Evolutionary conservation across 495 filamentous ascomycete genomes (phyloP), one percentile per base, ranked within the genome.

Genomic region (Aspergillus incahuasiensis): DNA sequence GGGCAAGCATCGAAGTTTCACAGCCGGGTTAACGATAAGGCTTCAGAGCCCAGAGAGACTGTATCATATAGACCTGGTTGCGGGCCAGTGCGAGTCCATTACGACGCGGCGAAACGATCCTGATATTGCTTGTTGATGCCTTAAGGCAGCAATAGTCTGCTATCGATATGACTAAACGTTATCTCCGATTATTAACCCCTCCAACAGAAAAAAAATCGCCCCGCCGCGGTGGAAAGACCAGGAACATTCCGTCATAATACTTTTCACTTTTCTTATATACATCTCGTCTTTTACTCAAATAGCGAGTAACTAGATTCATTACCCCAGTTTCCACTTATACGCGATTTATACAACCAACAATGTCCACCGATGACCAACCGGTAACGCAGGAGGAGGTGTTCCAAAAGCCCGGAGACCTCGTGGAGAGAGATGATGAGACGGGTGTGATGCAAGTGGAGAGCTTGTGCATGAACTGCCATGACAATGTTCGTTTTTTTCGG

Each of bases 381-480:
- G 54, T 30, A 12, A 30, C 50, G 48, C 40, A 65, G 34, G 59
- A 58, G 18, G 56, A 58, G 45, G 59, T 58, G 50, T 76, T 78
- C 61, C 68, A 75, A 57, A 74, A 74, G 55, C 68, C 69, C 20
- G 68, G 72, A 3, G 72, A 78, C 38, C 59, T 76, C 21, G 74
- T 75, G 7, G 75, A 77, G 55, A 63, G 62, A 35, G 59, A 77
- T 61, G 74, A 78, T 16, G 74, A 79, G 5, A 72, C 68, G 11
- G 73, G 74, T 53, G 65, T 78, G 6, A 77, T 80, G 60, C 59
- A 69, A 45, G 64, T 82, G 13, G 81, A 91, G 61, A 86, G 81
- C 61, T 71, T 91, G 22, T 92, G 89, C 72, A 91, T 92, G 86
- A 89, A 89, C 68, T 92, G 89, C 67, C 85, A 91, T 56, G 83